phyloP scores from a whole-genome alignment of 306 rosid species.

The Quercus aquifolioides region DNA sequence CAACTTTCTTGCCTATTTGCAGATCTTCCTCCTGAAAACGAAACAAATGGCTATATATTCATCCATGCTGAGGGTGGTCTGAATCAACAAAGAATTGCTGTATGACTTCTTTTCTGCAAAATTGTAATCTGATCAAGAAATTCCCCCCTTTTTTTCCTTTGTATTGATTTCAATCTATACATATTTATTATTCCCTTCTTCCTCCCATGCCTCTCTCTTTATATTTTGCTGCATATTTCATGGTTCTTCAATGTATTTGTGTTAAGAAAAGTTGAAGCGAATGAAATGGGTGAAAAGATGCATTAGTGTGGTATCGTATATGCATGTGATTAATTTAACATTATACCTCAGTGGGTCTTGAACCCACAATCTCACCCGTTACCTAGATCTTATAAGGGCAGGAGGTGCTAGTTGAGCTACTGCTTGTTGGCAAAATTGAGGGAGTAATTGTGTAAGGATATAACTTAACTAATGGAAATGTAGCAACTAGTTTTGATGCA shows the following conservation, averaged over 20 bases:
- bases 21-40: slow-evolving; percentile 87
- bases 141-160: neutral
- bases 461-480: neutral
- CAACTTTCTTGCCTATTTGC: slow-evolving; percentile 24
- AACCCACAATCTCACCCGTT: too few relatives aligned
- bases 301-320: neutral
- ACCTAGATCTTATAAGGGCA: too few relatives aligned
- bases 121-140: slow-evolving; percentile 12
- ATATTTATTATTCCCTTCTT: slow-evolving; percentile 7
- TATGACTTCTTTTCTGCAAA: slow-evolving; percentile 33
- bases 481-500: neutral
- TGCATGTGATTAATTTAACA: neutral
- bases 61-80: slow-evolving; percentile 98
- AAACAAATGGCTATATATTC: slow-evolving; percentile 89
- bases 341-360: neutral
- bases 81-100: slow-evolving; percentile 96
- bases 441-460: neutral
- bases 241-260: slow-evolving; percentile 1
- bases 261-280: neutral
- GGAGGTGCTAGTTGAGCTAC: too few relatives aligned
- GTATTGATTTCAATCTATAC: neutral
- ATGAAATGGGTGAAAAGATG: neutral
- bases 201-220: neutral
- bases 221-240: neutral
- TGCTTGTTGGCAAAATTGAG: neutral